Conservation (phyloP, 129 eudicot species). For the Tagetes patula region DNA sequence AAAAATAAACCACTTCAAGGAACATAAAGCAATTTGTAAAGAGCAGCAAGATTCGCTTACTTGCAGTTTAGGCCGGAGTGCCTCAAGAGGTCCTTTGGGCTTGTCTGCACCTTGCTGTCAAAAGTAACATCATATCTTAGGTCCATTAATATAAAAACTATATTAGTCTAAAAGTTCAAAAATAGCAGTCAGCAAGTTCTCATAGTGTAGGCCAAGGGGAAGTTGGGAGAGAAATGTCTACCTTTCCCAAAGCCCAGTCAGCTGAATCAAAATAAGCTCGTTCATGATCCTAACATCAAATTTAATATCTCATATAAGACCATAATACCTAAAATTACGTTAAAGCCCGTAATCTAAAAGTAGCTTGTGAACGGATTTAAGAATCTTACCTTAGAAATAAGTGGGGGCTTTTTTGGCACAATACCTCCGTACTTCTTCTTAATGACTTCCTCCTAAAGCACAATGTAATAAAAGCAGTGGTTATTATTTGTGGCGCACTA, state of each 20-base stretch:
- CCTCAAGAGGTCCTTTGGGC: slow-evolving; percentile 98
- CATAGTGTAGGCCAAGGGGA: not conserved
- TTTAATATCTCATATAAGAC: slow-evolving; percentile 18
- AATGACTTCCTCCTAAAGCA: slow-evolving; percentile 68
- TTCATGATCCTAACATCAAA: slow-evolving; percentile 80
- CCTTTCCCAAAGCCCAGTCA: slow-evolving; percentile 99
- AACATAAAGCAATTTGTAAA: slow-evolving; percentile 16
- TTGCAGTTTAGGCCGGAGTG: slow-evolving; percentile 97
- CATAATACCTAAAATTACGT: not conserved
- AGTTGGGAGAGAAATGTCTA: slow-evolving; percentile 25
- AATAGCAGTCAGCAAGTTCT: not conserved
- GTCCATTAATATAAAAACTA: slow-evolving; percentile 1
- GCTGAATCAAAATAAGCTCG: slow-evolving; percentile 99
- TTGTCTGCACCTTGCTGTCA: slow-evolving; percentile 91
- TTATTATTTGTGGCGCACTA: slow-evolving; percentile 14
- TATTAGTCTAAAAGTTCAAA: not conserved
- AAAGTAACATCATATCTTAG: slow-evolving; percentile 14
- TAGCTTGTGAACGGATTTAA: slow-evolving; percentile 10
- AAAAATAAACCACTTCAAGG: slow-evolving; percentile 1
- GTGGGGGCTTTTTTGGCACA: slow-evolving; percentile 87
- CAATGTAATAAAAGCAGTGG: slow-evolving; percentile 1
- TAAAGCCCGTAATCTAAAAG: slow-evolving; percentile 5
- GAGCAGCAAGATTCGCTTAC: slow-evolving; percentile 32
- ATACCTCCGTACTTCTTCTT: slow-evolving; percentile 94
- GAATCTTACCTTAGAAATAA: slow-evolving; percentile 76